A percentile compares a stretch with the other conserved stretches of the same genome.
Conservation (phyloP, 1,284 basidiomycete species). For the Cutaneotrichosporon sp. region DNA sequence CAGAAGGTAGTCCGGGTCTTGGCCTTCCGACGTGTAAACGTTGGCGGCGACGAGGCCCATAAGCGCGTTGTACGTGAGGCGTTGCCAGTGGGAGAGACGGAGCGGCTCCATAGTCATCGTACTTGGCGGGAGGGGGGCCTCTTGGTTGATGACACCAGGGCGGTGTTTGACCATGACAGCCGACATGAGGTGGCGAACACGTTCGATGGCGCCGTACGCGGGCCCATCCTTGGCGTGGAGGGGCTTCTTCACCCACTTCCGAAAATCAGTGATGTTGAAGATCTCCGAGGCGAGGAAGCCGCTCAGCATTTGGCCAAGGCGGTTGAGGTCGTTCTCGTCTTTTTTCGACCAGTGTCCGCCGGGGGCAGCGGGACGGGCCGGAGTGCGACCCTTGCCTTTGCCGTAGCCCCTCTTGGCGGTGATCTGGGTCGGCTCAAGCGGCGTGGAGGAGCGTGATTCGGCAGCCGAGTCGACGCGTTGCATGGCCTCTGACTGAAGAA, state of each 20-base stretch:
- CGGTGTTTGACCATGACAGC: conserved; percentile 75
- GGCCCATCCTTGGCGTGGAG: no score
- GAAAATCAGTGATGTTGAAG: conserved; percentile 48
- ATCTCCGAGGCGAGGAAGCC: conserved; percentile 67
- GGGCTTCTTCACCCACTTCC: conserved; percentile 57
- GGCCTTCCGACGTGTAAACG: conserved; percentile 60
- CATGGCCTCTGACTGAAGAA: conserved; percentile 21
- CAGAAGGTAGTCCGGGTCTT: conserved; percentile 52
- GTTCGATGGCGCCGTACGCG: conserved; percentile 65
- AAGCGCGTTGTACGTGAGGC: conserved; percentile 78
- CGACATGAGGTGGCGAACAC: conserved; percentile 69
- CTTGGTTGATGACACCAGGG: conserved; percentile 70
- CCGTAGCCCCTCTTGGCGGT: not conserved
- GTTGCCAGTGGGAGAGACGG: conserved; percentile 66
- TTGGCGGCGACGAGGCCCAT: conserved; percentile 74
- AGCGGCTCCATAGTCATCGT: conserved; percentile 65
- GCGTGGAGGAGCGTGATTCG: not conserved
- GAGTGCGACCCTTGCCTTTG: not conserved
- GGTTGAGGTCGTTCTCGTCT: conserved; percentile 66
- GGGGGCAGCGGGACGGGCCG: not conserved
- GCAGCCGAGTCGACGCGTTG: conserved; percentile 15
- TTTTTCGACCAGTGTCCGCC: conserved; percentile 57
- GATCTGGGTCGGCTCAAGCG: not conserved
- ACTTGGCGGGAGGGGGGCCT: conserved; percentile 64
- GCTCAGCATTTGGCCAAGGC: conserved; percentile 69